A percentile compares a stretch with the other conserved stretches of the same genome.
phyloP scores from a whole-genome alignment of 148 eudicot species.

The Camellia granthamiana region DNA sequence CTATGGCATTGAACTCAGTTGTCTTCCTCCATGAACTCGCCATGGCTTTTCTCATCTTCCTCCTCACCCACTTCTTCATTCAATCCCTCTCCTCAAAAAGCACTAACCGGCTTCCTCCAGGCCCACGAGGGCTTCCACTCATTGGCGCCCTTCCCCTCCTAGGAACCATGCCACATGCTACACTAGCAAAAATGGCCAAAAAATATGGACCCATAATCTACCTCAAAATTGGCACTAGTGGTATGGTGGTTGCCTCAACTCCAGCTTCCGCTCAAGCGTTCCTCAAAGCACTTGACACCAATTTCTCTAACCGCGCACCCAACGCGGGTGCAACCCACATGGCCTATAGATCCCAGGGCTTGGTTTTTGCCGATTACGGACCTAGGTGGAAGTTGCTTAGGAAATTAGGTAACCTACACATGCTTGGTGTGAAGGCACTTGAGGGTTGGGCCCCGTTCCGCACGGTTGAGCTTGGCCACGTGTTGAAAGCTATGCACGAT shows the following conservation, averaged over 20 bases:
- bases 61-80: too few relatives aligned
- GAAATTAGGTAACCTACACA: too few relatives aligned
- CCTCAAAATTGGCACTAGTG: constrained; percentile 25
- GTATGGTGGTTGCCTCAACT: constrained; percentile 26
- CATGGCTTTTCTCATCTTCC: too few relatives aligned
- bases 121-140: constrained; percentile 20
- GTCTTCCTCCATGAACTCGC: too few relatives aligned
- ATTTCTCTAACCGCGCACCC: constrained; percentile 24
- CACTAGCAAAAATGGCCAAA: constrained; percentile 26
- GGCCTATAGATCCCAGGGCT: constrained; percentile 26
- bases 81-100: too few relatives aligned
- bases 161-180: constrained; percentile 26
- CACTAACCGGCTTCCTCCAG: not conserved
- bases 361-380: too few relatives aligned
- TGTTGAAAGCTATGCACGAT: not conserved
- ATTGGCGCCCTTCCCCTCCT: constrained; percentile 28
- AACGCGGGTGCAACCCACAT: constrained; percentile 20
- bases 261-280: constrained; percentile 25
- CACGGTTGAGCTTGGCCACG: constrained; percentile 5
- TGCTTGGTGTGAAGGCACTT: constrained; percentile 24
- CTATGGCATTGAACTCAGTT: too few relatives aligned
- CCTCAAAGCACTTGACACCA: constrained; percentile 23
- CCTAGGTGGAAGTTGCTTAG: too few relatives aligned
- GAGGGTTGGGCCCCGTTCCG: constrained; percentile 20
- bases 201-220: constrained; percentile 31